A percentile compares a stretch with the other conserved stretches of the same genome.
Evolutionary conservation across 768 basidiomycete genomes (phyloP).

Genomic region (Suillus brevipes): DNA sequence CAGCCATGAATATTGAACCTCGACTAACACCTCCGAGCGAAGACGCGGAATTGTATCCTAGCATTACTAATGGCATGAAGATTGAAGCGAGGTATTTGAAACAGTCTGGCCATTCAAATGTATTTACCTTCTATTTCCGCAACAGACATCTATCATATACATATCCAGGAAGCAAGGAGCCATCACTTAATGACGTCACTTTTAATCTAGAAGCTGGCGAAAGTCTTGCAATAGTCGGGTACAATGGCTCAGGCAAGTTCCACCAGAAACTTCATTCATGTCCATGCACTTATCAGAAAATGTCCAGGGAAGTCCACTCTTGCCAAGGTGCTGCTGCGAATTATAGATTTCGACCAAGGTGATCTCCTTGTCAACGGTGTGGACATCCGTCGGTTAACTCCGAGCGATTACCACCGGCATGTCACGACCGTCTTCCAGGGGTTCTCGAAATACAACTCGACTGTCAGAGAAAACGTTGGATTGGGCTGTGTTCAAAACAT

Average conservation of each 20-base stretch:
- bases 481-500: conserved; percentile 72
- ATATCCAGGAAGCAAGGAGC: conserved; percentile 72
- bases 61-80: conserved; percentile 57
- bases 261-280: conserved; percentile 17
- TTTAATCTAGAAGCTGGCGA: conserved; percentile 74
- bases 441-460: conserved; percentile 77
- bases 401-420: conserved; percentile 71
- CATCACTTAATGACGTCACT: conserved; percentile 68
- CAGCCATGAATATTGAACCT: conserved; percentile 70
- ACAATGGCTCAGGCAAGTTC: conserved; percentile 73
- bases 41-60: conserved; percentile 48
- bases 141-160: conserved; percentile 67
- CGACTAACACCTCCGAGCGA: conserved; percentile 62
- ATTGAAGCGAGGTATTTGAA: conserved; percentile 64
- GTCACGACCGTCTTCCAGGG: conserved; percentile 84
- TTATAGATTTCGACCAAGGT: conserved; percentile 75
- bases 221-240: conserved; percentile 82
- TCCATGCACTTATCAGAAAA: conserved; percentile 4
- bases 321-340: conserved; percentile 76
- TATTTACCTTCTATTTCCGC: conserved; percentile 14
- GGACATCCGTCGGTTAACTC: conserved; percentile 64
- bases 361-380: conserved; percentile 66
- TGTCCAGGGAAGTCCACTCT: conserved; percentile 80
- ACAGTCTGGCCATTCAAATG: conserved; percentile 10
- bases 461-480: conserved; percentile 84